Base-by-base conservation (phyloP, 2,329 filamentous ascomycete genomes). In the Calonectria naviculata region DNA sequence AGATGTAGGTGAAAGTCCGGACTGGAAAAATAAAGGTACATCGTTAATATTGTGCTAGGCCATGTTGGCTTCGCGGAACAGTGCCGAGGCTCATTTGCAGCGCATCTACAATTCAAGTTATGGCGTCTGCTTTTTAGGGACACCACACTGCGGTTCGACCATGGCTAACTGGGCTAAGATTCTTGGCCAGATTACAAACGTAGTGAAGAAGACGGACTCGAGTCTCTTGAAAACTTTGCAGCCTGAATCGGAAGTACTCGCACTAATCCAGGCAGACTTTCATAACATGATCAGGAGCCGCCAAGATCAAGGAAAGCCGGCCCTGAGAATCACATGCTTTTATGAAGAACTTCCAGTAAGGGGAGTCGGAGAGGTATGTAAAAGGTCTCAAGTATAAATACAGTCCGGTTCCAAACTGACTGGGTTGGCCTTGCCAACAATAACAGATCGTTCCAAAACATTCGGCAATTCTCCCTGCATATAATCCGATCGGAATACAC, bases 261-360 rank as follows among this genome's bases (percentile, higher is more conserved):
- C 38, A 2, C 24, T 28, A 8, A 61, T 61, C 19, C 56, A 61
- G 19, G 56, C 26, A 6, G 38, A 44, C 6, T 61, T 61, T n/a
- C 56, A 61, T 41, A 42, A 41, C 38, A 61, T 61, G 56, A 44
- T 61, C 10, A 61, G 56, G 36, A 42, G 6, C 15, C 36, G 56
- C 17, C 36, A 61, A 44, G 52, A 58, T 19, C 52, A 38, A 8
- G 34, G 34, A 6, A 36, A 31, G 24, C 19, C 38, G 7, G 9
- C 56, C 12, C 9, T 61, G 10, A 36, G 28, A 13, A 61, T 61
- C 8, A 61, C 56, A 4, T 61, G 56, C 19, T 61, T 61, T 24
- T 61, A 61, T 5, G 56, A 61, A 29, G 38, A 61, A 17, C 56
- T 61, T 4, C 56, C 56, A 3, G 38, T 41, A 1, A n/a, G 36